Evolutionary conservation across 1,284 basidiomycete species (phyloP).

Genomic region (Cutaneotrichosporon cavernicola): DNA sequence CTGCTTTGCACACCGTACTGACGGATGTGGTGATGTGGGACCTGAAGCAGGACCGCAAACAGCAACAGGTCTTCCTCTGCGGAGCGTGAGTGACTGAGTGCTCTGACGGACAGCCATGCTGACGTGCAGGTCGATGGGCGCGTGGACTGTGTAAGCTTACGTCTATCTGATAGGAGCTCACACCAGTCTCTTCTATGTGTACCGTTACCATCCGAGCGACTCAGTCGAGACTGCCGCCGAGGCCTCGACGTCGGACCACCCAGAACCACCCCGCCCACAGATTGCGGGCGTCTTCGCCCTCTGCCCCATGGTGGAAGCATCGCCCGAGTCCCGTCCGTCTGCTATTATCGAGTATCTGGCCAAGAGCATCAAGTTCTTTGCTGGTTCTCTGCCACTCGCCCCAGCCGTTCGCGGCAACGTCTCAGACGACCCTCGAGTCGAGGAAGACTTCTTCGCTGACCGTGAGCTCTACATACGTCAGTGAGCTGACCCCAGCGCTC

Average conservation of each 20-base stretch:
- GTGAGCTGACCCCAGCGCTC: slow-evolving; percentile 35
- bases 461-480: slow-evolving; percentile 36
- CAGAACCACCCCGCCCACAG: slow-evolving; percentile 26
- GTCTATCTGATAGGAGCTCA: neutral
- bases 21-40: slow-evolving; percentile 52
- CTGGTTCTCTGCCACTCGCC: slow-evolving; percentile 54
- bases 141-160: slow-evolving; percentile 34
- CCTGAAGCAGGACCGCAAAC: slow-evolving; percentile 35
- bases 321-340: slow-evolving; percentile 52
- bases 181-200: slow-evolving; percentile 43
- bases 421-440: slow-evolving; percentile 57
- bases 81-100: slow-evolving; percentile 47
- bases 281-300: slow-evolving; percentile 54
- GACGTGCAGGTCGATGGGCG: slow-evolving; percentile 33
- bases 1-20: slow-evolving; percentile 56
- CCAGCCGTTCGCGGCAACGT: slow-evolving; percentile 56
- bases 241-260: slow-evolving; percentile 6
- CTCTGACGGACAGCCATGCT: slow-evolving; percentile 6
- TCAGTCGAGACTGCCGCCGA: slow-evolving; percentile 25
- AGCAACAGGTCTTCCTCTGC: slow-evolving; percentile 52
- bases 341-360: slow-evolving; percentile 50
- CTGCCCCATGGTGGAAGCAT: slow-evolving; percentile 55
- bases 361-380: slow-evolving; percentile 49
- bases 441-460: slow-evolving; percentile 53
- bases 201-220: slow-evolving; percentile 46